Evolutionary conservation across 176 grass and related monocot species (phyloP).

Genomic region (Triticum timopheevii): DNA sequence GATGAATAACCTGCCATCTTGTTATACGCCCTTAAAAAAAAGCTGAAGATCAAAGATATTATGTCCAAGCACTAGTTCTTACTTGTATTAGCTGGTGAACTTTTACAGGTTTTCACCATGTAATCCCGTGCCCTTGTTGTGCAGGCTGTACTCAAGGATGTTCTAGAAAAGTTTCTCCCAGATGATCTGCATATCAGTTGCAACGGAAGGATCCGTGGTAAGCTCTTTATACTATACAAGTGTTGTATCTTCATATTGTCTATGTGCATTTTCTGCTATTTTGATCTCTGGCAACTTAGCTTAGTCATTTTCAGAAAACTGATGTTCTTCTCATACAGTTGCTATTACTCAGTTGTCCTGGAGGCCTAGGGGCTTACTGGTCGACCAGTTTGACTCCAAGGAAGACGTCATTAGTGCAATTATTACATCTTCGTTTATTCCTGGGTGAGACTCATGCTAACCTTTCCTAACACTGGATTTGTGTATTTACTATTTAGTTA

Average conservation of each 20-base stretch:
- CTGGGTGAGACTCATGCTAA: conserved; percentile 53
- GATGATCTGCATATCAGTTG: conserved; percentile 84
- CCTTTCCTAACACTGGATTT: background rate
- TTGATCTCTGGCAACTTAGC: background rate
- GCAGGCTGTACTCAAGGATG: conserved; percentile 82
- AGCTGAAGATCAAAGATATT: background rate
- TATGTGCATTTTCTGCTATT: background rate
- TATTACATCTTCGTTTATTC: conserved; percentile 97
- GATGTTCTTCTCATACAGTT: conserved; percentile 51
- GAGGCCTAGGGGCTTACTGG: conserved; percentile 81
- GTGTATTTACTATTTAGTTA: background rate
- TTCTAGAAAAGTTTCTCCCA: conserved; percentile 77
- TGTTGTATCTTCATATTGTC: background rate
- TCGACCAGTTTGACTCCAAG: conserved; percentile 97
- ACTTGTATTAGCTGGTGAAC: conserved; percentile 5
- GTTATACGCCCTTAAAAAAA: background rate
- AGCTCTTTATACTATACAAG: conserved; percentile 13
- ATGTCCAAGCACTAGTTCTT: background rate
- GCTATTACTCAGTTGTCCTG: conserved; percentile 85
- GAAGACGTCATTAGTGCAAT: conserved; percentile 91
- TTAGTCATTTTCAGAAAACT: conserved; percentile 19
- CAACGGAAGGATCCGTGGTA: conserved; percentile 89
- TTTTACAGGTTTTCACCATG: background rate
- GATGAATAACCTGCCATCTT: background rate
- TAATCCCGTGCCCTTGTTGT: conserved; percentile 37